Percentiles rank a stretch among this genome's conserved stretches.
These are phyloP conservation scores for Sugiyamaella neomexicana DNA, from an alignment of 1,139 yeast species.

Conservation along the genomic window DNA sequence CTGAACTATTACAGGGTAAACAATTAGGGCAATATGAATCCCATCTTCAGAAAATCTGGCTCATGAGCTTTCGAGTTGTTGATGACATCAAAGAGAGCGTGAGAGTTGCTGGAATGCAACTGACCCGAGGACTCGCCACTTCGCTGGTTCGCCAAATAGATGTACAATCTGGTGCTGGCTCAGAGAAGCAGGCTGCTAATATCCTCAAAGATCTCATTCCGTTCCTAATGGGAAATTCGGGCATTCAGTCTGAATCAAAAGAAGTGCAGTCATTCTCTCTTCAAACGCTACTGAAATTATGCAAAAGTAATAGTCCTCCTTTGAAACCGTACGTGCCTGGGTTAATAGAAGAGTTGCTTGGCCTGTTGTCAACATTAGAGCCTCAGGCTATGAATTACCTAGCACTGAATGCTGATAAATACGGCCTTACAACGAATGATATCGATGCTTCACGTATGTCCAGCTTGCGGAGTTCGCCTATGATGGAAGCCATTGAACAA, in stretches of 20 bases:
- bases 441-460: conserved; percentile 78
- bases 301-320: conserved; percentile 60
- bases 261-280: conserved; percentile 79
- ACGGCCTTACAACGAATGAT: conserved; percentile 66
- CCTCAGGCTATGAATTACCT: conserved; percentile 88
- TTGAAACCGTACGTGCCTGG: conserved; percentile 69
- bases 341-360: conserved; percentile 66
- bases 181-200: conserved; percentile 48
- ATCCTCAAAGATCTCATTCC: conserved; percentile 70
- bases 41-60: conserved; percentile 72
- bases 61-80: conserved; percentile 81
- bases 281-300: conserved; percentile 66
- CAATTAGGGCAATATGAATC: conserved; percentile 55
- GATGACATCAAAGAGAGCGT: conserved; percentile 97
- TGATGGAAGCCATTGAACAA: conserved; percentile 83
- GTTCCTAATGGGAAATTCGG: conserved; percentile 74
- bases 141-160: conserved; percentile 61
- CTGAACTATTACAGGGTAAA: conserved; percentile 66
- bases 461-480: conserved; percentile 76
- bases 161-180: conserved; percentile 39
- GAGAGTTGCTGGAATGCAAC: conserved; percentile 69
- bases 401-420: conserved; percentile 85
- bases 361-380: conserved; percentile 80
- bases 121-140: conserved; percentile 68
- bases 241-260: conserved; percentile 80